phyloP scores from a whole-genome alignment of 2,329 filamentous ascomycete species.

The Beauveria bassiana region DNA sequence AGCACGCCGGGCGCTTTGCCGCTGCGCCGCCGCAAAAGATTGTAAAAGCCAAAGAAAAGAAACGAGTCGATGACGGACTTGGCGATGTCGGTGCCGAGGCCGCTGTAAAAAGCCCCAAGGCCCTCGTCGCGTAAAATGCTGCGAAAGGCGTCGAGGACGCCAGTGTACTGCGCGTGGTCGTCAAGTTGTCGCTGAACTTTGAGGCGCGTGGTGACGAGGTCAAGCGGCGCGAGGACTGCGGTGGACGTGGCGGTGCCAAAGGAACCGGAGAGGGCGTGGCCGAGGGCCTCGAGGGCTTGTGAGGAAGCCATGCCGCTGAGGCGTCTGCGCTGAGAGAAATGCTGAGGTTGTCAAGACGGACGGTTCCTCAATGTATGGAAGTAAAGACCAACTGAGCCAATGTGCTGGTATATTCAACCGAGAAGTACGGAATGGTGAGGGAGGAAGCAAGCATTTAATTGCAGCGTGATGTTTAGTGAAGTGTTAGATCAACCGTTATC shows the following conservation, averaged over 20 bases:
- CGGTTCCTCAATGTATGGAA: too few species aligned
- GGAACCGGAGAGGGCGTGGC: constrained; percentile 75
- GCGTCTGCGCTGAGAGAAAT: not conserved
- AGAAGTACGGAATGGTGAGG: too few species aligned
- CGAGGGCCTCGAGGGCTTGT: constrained; percentile 58
- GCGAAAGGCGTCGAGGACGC: constrained; percentile 59
- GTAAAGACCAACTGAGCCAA: not conserved
- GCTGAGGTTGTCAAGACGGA: not conserved
- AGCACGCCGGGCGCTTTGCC: constrained; percentile 44
- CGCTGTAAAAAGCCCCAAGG: constrained; percentile 65
- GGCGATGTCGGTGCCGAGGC: constrained; percentile 53
- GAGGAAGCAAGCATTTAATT: not conserved
- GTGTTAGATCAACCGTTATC: not conserved
- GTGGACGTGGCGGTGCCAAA: constrained; percentile 73
- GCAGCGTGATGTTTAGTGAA: not conserved
- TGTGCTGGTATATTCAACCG: not conserved
- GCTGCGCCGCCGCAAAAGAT: constrained; percentile 34
- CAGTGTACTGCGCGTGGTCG: constrained; percentile 46
- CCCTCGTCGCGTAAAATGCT: constrained; percentile 67
- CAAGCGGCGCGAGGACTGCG: constrained; percentile 70
- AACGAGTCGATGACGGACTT: constrained; percentile 71
- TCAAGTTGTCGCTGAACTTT: constrained; percentile 64
- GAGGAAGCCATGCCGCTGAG: constrained; percentile 22
- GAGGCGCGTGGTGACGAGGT: constrained; percentile 72
- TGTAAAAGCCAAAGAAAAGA: constrained; percentile 81